phyloP scores from a whole-genome alignment of 2,329 filamentous ascomycete species.

The Exophiala sp. region DNA sequence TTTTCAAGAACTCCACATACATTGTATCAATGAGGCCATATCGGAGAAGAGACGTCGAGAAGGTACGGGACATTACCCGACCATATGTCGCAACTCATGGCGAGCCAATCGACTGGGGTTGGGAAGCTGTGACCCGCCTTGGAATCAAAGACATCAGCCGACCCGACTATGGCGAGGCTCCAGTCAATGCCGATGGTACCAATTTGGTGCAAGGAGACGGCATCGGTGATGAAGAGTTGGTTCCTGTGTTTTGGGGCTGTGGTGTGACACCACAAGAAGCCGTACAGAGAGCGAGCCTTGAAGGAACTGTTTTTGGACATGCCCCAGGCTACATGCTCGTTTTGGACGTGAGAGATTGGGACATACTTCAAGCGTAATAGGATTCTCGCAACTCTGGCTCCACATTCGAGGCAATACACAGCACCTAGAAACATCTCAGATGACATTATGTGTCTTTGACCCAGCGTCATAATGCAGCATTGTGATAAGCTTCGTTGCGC shows the following conservation, averaged over 20 bases:
- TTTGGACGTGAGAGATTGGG: slow-evolving; percentile 43
- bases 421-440: neutral
- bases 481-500: slow-evolving; percentile 9
- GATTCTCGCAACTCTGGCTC: neutral
- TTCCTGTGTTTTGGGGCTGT: slow-evolving; percentile 63
- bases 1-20: slow-evolving; percentile 54
- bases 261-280: slow-evolving; percentile 65
- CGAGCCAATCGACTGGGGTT: slow-evolving; percentile 64
- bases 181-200: slow-evolving; percentile 39
- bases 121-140: slow-evolving; percentile 51
- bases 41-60: slow-evolving; percentile 46
- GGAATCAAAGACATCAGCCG: slow-evolving; percentile 53
- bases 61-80: slow-evolving; percentile 54
- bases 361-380: slow-evolving; percentile 13
- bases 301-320: slow-evolving; percentile 60
- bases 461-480: too few species aligned
- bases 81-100: slow-evolving; percentile 58
- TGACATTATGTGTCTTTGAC: too few species aligned
- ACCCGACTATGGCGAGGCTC: slow-evolving; percentile 58
- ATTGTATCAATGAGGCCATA: slow-evolving; percentile 66
- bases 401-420: neutral
- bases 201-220: slow-evolving; percentile 14
- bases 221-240: slow-evolving; percentile 37
- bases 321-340: slow-evolving; percentile 62
- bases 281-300: slow-evolving; percentile 53